phyloP scores from a whole-genome alignment of 2,329 filamentous ascomycete species.

The Lachnellula hyalina region DNA sequence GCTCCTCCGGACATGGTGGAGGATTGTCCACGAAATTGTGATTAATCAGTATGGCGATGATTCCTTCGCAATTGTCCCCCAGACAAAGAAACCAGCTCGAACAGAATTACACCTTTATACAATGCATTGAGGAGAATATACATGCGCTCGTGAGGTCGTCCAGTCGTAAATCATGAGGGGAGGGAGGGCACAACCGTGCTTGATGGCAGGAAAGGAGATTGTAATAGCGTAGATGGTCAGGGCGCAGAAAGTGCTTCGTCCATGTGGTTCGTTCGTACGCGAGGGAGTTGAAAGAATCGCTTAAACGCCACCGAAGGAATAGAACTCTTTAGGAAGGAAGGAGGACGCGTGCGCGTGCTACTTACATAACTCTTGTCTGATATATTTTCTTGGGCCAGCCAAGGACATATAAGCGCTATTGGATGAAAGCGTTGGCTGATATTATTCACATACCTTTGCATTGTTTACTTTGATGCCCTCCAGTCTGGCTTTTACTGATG shows the following conservation, averaged over 20 bases:
- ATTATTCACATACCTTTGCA: too few species aligned
- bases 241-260: not conserved
- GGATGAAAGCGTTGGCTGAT: too few species aligned
- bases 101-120: slow-evolving; percentile 18
- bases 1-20: slow-evolving; percentile 56
- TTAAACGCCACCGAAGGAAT: too few species aligned
- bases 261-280: too few species aligned
- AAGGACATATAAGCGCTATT: too few species aligned
- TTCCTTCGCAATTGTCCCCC: not conserved
- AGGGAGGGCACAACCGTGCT: not conserved
- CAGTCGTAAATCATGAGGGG: slow-evolving; percentile 18
- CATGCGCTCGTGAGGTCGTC: slow-evolving; percentile 16
- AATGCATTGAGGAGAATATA: slow-evolving; percentile 20
- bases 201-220: not conserved
- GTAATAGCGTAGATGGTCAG: not conserved
- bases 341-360: too few species aligned
- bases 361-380: too few species aligned
- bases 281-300: too few species aligned
- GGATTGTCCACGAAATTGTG: slow-evolving; percentile 1
- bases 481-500: too few species aligned
- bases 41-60: not conserved
- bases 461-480: too few species aligned
- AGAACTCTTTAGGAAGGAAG: too few species aligned
- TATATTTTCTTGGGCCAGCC: too few species aligned
- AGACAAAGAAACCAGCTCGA: not conserved